Percentiles rank a stretch among this genome's conserved stretches.
Evolutionary conservation across 225 moss, liverwort and hornwort species (phyloP).

Genomic region (Anthoceros angustus): DNA sequence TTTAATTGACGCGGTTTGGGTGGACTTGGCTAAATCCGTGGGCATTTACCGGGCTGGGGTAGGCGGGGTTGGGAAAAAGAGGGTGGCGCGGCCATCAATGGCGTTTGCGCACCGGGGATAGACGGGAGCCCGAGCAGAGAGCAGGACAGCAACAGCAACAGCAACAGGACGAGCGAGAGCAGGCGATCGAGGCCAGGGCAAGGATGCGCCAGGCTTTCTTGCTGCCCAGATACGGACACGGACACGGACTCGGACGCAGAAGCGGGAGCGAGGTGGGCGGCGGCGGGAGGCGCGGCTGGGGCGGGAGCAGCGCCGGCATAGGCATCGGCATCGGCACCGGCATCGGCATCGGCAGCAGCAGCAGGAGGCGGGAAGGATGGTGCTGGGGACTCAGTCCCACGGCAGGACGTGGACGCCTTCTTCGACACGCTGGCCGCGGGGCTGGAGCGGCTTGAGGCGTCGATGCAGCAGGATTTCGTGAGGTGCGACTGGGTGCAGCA

Average conservation of each 20-base stretch:
- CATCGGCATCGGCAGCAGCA: neutral
- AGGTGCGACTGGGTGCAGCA: neutral
- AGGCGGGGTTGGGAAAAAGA: too few relatives aligned
- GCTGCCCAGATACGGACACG: neutral
- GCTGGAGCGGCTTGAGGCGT: neutral
- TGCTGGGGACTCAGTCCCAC: neutral
- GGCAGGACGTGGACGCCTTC: conserved; percentile 4
- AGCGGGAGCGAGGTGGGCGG: too few relatives aligned
- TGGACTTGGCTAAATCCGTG: too few relatives aligned
- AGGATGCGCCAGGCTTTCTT: neutral
- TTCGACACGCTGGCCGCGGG: neutral
- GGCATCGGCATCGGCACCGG: too few relatives aligned
- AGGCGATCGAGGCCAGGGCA: neutral
- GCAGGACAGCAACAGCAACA: neutral
- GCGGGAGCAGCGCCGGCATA: neutral
- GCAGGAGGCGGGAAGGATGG: neutral
- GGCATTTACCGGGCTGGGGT: too few relatives aligned
- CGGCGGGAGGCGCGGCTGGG: too few relatives aligned
- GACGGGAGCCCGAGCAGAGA: too few relatives aligned
- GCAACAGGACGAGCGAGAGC: neutral
- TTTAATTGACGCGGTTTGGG: too few relatives aligned
- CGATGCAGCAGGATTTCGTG: neutral
- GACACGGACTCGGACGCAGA: too few relatives aligned
- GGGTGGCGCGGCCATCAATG: too few relatives aligned
- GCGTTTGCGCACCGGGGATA: too few relatives aligned